Evolutionary conservation across 805 yeast genomes (phyloP).

Genomic region (Kluyveromyces aestuarii): DNA sequence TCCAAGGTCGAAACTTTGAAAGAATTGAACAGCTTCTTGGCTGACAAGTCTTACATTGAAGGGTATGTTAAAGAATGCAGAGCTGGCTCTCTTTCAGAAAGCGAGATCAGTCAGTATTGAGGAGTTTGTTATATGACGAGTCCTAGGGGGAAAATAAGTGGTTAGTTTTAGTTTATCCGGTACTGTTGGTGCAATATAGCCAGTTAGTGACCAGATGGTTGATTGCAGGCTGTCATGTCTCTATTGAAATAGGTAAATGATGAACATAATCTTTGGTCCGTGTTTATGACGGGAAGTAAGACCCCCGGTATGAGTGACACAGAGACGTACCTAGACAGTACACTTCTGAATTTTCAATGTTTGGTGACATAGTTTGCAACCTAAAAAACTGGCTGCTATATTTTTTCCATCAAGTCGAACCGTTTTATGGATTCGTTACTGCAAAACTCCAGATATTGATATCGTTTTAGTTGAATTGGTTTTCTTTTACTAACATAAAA

Average conservation of each 20-base stretch:
- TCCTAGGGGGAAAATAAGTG: not conserved
- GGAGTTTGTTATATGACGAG: not conserved
- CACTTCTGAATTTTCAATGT: constrained; percentile 4
- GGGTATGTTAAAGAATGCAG: constrained; percentile 57
- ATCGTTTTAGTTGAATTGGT: not conserved
- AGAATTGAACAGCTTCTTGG: constrained; percentile 75
- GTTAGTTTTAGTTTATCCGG: not conserved
- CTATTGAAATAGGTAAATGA: constrained; percentile 34
- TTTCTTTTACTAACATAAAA: constrained; percentile 2
- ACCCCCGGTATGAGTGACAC: constrained; percentile 94
- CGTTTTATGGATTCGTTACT: not conserved
- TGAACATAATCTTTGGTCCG: constrained; percentile 79
- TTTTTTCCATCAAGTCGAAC: not conserved
- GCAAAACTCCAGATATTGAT: not conserved
- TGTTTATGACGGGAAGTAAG: constrained; percentile 95
- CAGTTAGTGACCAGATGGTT: not conserved
- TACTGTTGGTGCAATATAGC: not conserved
- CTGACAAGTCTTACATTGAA: constrained; percentile 88
- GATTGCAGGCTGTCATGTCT: not conserved
- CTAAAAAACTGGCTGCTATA: not conserved
- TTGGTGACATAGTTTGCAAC: not conserved
- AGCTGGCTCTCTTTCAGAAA: not conserved
- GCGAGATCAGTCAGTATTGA: not conserved
- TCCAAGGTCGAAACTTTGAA: constrained; percentile 65
- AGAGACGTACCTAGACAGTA: constrained; percentile 21